phyloP scores from a whole-genome alignment of 2,329 filamentous ascomycete genomes.

The Fusarium scirpi region DNA sequence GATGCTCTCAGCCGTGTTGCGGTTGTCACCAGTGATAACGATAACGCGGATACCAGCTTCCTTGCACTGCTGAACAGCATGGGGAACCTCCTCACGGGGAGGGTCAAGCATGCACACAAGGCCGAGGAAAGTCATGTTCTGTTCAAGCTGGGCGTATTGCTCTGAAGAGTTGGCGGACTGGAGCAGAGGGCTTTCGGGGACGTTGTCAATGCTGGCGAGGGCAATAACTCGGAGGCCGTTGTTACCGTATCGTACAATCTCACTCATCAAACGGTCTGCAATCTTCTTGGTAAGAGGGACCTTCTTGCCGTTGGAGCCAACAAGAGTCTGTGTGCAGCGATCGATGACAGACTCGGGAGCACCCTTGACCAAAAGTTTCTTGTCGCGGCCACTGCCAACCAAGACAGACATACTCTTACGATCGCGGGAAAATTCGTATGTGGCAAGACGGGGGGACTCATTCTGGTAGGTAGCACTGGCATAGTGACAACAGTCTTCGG shows the following conservation, averaged over 20 bases:
- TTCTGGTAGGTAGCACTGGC: constrained; percentile 88
- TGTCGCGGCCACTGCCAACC: constrained; percentile 74
- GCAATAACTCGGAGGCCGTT: constrained; percentile 94
- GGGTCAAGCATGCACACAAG: constrained; percentile 97
- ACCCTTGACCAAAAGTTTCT: constrained; percentile 94
- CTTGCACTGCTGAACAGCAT: constrained; percentile 88
- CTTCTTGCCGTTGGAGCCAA: constrained; percentile 82
- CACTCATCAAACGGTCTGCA: constrained; percentile 75
- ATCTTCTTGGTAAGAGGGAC: constrained; percentile 79
- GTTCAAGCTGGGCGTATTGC: constrained; percentile 89
- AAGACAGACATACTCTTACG: constrained; percentile 99
- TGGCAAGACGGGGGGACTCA: constrained; percentile 79
- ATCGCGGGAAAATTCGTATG: constrained; percentile 97
- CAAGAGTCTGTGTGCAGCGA: constrained; percentile 84
- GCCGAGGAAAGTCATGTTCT: constrained; percentile 93
- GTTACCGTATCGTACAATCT: constrained; percentile 92
- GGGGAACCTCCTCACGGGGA: constrained; percentile 89
- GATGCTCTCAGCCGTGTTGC: constrained; percentile 96
- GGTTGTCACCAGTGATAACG: constrained; percentile 98
- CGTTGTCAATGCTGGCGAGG: constrained; percentile 84
- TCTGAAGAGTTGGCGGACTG: constrained; percentile 81
- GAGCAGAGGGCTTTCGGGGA: constrained; percentile 76
- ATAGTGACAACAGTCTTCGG: constrained; percentile 78
- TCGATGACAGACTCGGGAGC: constrained; percentile 95
- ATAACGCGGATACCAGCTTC: constrained; percentile 95